Conservation (phyloP, 208 protist genomes). For the Wallacemonas collosoma region DNA sequence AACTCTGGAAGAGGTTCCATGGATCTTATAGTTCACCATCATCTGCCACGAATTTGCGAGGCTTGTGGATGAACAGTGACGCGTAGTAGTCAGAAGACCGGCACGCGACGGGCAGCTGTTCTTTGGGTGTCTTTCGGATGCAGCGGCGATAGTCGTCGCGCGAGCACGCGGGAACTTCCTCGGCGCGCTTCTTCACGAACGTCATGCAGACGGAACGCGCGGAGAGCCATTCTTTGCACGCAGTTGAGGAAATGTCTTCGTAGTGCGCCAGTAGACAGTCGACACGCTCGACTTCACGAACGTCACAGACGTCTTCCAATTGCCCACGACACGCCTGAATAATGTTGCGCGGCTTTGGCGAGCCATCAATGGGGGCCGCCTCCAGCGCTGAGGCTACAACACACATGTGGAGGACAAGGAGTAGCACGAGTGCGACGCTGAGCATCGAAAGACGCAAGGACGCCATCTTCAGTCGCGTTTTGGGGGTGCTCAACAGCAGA, state of each 20-base stretch:
- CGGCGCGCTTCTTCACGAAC: constrained; percentile 12
- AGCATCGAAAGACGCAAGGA: too few relatives aligned
- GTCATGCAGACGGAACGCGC: constrained; percentile 30
- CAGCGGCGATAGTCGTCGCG: constrained; percentile 27
- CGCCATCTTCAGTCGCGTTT: too few relatives aligned
- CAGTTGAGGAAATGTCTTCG: constrained; percentile 16
- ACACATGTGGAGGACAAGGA: not conserved
- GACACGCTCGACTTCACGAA: not conserved
- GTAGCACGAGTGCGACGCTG: not conserved
- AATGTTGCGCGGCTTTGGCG: constrained; percentile 21
- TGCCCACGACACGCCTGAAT: constrained; percentile 40
- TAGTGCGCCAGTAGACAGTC: constrained; percentile 28
- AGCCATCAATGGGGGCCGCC: not conserved
- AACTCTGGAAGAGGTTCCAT: too few relatives aligned
- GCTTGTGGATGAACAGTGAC: constrained; percentile 29
- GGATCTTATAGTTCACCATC: not conserved
- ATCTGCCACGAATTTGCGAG: constrained; percentile 26
- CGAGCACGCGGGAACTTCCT: not conserved
- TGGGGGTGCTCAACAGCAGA: too few relatives aligned
- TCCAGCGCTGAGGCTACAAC: not conserved
- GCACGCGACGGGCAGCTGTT: constrained; percentile 30
- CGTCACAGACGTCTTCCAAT: constrained; percentile 29
- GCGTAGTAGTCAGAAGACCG: constrained; percentile 35
- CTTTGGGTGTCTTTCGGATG: constrained; percentile 19
- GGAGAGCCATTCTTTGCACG: constrained; percentile 42